These are phyloP conservation scores for Camellia lanceoleosa DNA, from an alignment of 148 eudicot species.

Conservation along the genomic window DNA sequence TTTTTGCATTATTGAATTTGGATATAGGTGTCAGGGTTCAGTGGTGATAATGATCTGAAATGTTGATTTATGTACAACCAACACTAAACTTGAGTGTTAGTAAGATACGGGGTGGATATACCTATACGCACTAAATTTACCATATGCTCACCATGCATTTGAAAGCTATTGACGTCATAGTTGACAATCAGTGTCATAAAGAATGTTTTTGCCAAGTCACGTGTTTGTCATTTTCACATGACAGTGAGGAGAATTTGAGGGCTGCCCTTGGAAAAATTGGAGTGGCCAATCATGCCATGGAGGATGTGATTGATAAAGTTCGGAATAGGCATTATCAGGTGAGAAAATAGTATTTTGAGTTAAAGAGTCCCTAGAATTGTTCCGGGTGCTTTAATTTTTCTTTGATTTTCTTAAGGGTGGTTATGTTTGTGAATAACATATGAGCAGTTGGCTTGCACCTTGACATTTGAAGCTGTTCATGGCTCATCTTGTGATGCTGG, in stretches of 20 bases:
- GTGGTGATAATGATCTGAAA: not conserved
- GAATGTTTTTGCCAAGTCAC: too few relatives aligned
- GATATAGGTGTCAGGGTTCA: not conserved
- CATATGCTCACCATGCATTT: not conserved
- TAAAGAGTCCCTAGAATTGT: too few relatives aligned
- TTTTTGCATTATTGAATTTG: not conserved
- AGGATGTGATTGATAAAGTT: conserved; percentile 78
- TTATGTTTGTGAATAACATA: conserved; percentile 16
- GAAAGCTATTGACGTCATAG: conserved; percentile 2
- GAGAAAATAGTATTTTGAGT: conserved; percentile 12
- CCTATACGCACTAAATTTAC: not conserved
- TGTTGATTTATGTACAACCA: conserved; percentile 1
- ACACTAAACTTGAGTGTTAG: not conserved
- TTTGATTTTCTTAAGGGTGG: not conserved
- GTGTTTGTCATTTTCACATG: conserved; percentile 15
- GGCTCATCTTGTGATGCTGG: conserved; percentile 76
- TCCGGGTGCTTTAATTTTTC: not conserved
- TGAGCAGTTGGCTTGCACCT: conserved; percentile 87
- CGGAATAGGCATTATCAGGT: conserved; percentile 81
- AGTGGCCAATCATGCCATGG: conserved; percentile 58
- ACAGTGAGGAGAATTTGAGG: conserved; percentile 87
- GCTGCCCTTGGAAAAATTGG: conserved; percentile 87
- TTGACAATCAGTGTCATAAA: conserved; percentile 6
- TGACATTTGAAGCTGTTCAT: conserved; percentile 88
- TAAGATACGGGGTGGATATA: not conserved